These are phyloP conservation scores for Leccinum aurantiacum DNA, from an alignment of 768 basidiomycete genomes.

Conservation along the genomic window DNA sequence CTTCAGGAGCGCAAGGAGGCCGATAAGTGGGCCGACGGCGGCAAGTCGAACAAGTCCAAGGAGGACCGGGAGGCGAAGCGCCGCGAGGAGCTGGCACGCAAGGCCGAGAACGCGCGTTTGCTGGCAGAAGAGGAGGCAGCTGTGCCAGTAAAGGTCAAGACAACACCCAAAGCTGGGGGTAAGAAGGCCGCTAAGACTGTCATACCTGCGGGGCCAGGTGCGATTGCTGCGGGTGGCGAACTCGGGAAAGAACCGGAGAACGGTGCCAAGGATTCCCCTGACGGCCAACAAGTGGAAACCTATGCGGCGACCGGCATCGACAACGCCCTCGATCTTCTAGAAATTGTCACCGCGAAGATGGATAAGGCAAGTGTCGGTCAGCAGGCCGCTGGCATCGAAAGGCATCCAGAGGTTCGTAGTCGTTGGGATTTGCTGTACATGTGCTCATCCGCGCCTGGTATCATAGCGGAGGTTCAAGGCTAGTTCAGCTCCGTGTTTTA, in stretches of 20 bases:
- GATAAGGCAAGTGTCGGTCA: conserved; percentile 90
- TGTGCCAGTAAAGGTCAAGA: conserved; percentile 56
- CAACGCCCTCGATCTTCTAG: conserved; percentile 84
- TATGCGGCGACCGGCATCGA: conserved; percentile 87
- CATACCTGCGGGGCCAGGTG: conserved; percentile 78
- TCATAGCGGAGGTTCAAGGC: conserved; percentile 87
- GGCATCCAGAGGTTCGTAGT: conserved; percentile 81
- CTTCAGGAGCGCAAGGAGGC: conserved; percentile 71
- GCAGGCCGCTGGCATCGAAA: conserved; percentile 83
- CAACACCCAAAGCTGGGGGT: conserved; percentile 59
- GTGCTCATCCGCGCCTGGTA: conserved; percentile 13
- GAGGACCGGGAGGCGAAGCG: conserved; percentile 81
- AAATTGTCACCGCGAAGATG: conserved; percentile 87
- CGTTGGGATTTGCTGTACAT: not conserved
- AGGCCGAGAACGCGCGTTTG: conserved; percentile 81
- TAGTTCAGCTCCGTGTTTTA: conserved; percentile 5
- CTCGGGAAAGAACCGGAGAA: conserved; percentile 31
- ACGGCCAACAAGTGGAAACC: conserved; percentile 54
- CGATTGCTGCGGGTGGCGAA: conserved; percentile 73
- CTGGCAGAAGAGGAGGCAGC: conserved; percentile 86
- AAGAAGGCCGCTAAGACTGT: conserved; percentile 55
- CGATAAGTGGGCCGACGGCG: conserved; percentile 62
- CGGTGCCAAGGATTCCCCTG: conserved; percentile 23
- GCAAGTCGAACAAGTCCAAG: conserved; percentile 65
- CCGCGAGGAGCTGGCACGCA: conserved; percentile 76